Conservation (phyloP, 1,284 basidiomycete genomes). For the Ceratobasidium sp. region DNA sequence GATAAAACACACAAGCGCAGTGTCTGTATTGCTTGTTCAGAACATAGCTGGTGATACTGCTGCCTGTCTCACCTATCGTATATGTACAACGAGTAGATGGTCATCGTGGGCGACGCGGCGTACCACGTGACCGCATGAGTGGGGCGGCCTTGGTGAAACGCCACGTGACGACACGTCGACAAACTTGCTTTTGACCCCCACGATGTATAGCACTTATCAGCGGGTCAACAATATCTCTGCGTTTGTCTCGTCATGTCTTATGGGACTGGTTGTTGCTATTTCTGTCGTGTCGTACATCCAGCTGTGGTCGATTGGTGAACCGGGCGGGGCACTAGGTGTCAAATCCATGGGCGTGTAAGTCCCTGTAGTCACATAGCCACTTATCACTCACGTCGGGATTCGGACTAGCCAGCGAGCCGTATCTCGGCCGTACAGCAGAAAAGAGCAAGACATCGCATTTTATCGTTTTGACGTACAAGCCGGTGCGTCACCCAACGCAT, state of each 20-base stretch:
- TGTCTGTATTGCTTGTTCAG: constrained; percentile 64
- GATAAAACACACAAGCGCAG: constrained; percentile 91
- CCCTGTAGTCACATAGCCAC: background rate
- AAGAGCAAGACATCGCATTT: constrained; percentile 76
- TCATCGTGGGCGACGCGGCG: constrained; percentile 61
- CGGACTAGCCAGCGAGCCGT: constrained; percentile 11
- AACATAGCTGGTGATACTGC: constrained; percentile 4
- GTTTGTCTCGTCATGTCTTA: constrained; percentile 79
- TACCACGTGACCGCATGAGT: constrained; percentile 5
- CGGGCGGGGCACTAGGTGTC: constrained; percentile 68
- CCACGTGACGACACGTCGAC: constrained; percentile 33
- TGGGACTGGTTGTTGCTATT: constrained; percentile 78
- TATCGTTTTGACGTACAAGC: constrained; percentile 81
- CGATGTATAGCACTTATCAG: constrained; percentile 54
- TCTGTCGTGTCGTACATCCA: constrained; percentile 61
- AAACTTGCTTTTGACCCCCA: background rate
- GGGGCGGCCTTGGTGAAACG: background rate
- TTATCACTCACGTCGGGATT: background rate
- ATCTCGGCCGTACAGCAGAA: constrained; percentile 64
- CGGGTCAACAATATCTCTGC: constrained; percentile 79
- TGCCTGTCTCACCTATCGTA: constrained; percentile 74
- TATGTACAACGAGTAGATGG: constrained; percentile 89
- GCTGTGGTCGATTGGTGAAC: constrained; percentile 68
- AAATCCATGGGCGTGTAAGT: constrained; percentile 76
- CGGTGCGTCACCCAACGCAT: constrained; percentile 60